Percentiles rank a stretch among this genome's conserved stretches.
phyloP scores from a whole-genome alignment of 257 asterid genomes.

The Rehmannia glutinosa region DNA sequence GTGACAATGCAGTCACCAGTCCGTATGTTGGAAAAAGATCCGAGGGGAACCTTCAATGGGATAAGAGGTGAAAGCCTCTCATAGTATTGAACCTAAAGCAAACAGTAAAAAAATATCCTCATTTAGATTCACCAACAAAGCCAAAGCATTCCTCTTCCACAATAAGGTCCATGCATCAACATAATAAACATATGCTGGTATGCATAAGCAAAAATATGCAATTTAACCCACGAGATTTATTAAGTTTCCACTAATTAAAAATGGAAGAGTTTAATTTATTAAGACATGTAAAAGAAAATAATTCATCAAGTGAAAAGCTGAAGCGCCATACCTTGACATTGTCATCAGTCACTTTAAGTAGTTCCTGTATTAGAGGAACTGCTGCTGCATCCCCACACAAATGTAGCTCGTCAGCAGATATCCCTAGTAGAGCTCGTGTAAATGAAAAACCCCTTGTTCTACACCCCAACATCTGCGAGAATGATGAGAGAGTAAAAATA shows the following conservation, averaged over 20 bases:
- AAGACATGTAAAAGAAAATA: background rate
- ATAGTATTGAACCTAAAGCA: conserved; percentile 68
- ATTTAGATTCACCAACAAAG: background rate
- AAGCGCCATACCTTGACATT: conserved; percentile 44
- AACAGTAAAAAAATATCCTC: background rate
- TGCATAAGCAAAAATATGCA: background rate
- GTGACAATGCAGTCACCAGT: conserved; percentile 95
- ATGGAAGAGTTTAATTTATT: background rate
- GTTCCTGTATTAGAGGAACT: conserved; percentile 77
- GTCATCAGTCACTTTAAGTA: conserved; percentile 87
- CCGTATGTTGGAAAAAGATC: conserved; percentile 59
- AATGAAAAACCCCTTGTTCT: conserved; percentile 82
- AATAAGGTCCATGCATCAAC: background rate
- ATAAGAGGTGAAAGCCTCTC: conserved; percentile 97
- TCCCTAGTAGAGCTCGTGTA: conserved; percentile 92
- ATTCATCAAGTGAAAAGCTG: background rate
- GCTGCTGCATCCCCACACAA: conserved; percentile 96
- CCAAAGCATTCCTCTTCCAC: background rate
- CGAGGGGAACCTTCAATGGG: conserved; percentile 69
- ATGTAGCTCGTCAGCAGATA: conserved; percentile 90
- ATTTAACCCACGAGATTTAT: background rate
- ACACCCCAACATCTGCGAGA: conserved; percentile 78
- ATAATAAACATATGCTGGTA: background rate
- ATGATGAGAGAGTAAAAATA: conserved; percentile 13
- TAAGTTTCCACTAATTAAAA: background rate